Percentiles rank a stretch among this genome's conserved stretches.
phyloP scores from a whole-genome alignment of 2,329 filamentous ascomycete species.

The Cladosporium phlei region DNA sequence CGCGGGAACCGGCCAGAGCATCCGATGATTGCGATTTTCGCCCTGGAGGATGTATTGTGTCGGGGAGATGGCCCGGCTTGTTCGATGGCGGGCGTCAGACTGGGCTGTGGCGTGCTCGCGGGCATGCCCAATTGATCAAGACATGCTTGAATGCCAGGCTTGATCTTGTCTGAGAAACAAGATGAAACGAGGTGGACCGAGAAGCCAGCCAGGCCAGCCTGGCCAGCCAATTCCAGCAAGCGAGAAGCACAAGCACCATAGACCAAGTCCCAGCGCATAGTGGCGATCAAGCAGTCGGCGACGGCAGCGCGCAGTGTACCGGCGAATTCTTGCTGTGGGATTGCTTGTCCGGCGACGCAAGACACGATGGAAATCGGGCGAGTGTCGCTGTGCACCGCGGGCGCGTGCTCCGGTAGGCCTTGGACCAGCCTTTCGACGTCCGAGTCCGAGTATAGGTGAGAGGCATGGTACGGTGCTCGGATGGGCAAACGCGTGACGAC shows the following conservation, averaged over 20 bases:
- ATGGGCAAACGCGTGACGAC: background rate
- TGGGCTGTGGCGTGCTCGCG: background rate
- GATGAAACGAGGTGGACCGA: background rate
- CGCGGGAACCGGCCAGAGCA: constrained; percentile 74
- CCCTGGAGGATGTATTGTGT: too few relatives aligned
- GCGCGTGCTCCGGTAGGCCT: too few relatives aligned
- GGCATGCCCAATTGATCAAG: background rate
- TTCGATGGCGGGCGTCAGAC: background rate
- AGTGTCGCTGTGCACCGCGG: background rate
- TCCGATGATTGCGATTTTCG: constrained; percentile 83
- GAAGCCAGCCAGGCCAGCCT: background rate
- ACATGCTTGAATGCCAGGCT: background rate
- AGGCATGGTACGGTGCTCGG: background rate
- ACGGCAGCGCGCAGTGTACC: background rate
- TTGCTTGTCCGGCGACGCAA: background rate
- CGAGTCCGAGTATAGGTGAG: background rate
- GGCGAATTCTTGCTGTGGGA: background rate
- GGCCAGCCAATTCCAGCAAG: too few relatives aligned
- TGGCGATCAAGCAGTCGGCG: background rate
- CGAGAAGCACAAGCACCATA: background rate
- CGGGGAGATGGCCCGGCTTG: background rate
- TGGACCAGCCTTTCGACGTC: background rate
- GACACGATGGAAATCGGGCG: background rate
- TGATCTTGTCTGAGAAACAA: background rate
- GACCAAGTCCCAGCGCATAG: background rate